Evolutionary conservation across 2,329 filamentous ascomycete genomes (phyloP).

Genomic region (Colletotrichum sp.): DNA sequence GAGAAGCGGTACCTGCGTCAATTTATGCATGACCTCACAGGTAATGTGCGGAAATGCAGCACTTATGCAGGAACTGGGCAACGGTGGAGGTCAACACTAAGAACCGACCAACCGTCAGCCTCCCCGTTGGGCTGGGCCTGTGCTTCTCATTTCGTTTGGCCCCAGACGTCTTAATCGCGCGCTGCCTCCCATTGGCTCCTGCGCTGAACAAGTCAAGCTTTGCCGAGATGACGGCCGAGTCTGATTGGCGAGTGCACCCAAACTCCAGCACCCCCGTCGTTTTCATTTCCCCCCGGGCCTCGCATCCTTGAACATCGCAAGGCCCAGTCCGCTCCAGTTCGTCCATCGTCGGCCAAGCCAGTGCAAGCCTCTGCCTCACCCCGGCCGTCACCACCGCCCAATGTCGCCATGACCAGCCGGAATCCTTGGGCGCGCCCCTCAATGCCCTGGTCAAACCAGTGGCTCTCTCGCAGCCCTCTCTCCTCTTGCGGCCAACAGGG

Average conservation of each 20-base stretch:
- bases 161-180: conserved; percentile 7
- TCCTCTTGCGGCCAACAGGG: not conserved
- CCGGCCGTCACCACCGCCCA: not conserved
- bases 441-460: conserved; percentile 2
- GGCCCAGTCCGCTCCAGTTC: not conserved
- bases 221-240: conserved; percentile 18
- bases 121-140: not conserved
- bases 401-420: conserved; percentile 19
- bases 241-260: conserved; percentile 12
- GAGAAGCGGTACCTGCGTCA: not conserved
- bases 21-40: conserved; percentile 4
- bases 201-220: conserved; percentile 10
- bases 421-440: conserved; percentile 8
- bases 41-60: not conserved
- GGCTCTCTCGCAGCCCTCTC: not conserved
- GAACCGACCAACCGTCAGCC: not conserved
- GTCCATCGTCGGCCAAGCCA: not conserved
- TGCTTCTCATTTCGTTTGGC: conserved; percentile 19
- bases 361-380: not conserved
- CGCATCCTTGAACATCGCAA: conserved; percentile 3
- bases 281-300: conserved; percentile 14
- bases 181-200: conserved; percentile 9
- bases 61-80: conserved; percentile 18
- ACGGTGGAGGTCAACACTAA: not conserved
- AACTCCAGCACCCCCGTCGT: not conserved